A percentile compares a stretch with the other conserved stretches of the same genome.
Evolutionary conservation across 1,284 basidiomycete genomes (phyloP).

Genomic region (Microbotryum saponariae): DNA sequence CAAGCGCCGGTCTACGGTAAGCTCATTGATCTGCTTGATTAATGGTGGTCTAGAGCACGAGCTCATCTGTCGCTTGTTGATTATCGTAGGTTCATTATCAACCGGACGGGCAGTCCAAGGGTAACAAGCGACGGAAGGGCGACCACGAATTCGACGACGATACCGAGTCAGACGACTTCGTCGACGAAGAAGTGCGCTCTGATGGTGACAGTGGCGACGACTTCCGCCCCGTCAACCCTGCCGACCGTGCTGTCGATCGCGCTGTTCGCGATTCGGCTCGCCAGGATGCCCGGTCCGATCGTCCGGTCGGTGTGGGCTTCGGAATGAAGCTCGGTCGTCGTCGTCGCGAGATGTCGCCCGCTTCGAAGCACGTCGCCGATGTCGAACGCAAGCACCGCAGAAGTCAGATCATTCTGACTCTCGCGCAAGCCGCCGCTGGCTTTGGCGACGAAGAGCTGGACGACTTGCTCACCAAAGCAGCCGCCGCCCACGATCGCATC

Average conservation of each 20-base stretch:
- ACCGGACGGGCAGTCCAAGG: background rate
- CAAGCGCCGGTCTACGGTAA: constrained; percentile 17
- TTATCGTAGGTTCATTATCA: constrained; percentile 14
- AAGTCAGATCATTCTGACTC: background rate
- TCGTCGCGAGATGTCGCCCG: background rate
- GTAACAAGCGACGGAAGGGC: background rate
- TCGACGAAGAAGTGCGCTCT: no score
- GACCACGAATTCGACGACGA: no score
- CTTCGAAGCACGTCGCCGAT: background rate
- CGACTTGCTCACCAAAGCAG: background rate
- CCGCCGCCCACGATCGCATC: background rate
- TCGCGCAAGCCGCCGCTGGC: background rate
- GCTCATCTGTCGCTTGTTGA: background rate
- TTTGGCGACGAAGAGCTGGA: constrained; percentile 1
- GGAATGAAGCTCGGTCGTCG: no score
- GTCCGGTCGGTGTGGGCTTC: background rate
- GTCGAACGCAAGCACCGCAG: background rate
- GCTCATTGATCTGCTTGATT: background rate
- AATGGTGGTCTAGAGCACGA: no score
- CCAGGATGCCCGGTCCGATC: background rate
- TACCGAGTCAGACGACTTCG: no score
- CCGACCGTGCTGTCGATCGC: constrained; percentile 1
- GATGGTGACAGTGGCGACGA: background rate
- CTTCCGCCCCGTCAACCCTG: background rate
- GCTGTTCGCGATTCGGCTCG: constrained; percentile 8